phyloP scores from a whole-genome alignment of 495 filamentous ascomycete genomes.

The Neurospora sp. region DNA sequence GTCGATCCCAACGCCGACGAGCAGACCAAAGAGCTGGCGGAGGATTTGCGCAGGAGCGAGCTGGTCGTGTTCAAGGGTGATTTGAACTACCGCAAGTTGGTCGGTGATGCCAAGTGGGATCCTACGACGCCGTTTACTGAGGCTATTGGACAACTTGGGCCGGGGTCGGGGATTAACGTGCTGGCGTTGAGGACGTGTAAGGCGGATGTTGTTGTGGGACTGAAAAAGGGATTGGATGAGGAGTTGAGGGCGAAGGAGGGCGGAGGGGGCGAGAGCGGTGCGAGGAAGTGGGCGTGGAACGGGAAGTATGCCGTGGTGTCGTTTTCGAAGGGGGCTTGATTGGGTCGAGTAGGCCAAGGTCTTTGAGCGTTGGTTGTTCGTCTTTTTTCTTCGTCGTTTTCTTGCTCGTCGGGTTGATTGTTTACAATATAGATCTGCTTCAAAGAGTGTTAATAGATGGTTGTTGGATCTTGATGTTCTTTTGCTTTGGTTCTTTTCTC shows the following conservation, averaged over 20 bases:
- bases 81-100: constrained; percentile 88
- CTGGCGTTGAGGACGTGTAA: constrained; percentile 90
- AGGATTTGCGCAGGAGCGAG: constrained; percentile 75
- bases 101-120: constrained; percentile 78
- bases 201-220: constrained; percentile 86
- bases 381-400: neutral
- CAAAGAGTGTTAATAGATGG: no score
- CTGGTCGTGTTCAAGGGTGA: constrained; percentile 97
- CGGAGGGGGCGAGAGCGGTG: constrained; percentile 57
- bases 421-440: no score
- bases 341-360: neutral
- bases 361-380: neutral
- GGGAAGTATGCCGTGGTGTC: constrained; percentile 96
- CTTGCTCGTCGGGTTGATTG: no score
- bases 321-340: constrained; percentile 47
- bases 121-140: constrained; percentile 75
- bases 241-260: constrained; percentile 54
- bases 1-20: constrained; percentile 30
- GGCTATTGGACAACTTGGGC: constrained; percentile 81
- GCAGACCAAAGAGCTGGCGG: constrained; percentile 52
- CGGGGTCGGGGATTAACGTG: constrained; percentile 66
- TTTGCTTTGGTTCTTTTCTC: no score
- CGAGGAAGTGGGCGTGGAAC: constrained; percentile 91
- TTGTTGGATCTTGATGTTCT: no score
- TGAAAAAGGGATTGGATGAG: constrained; percentile 74